These are phyloP conservation scores for Neolecta irregularis DNA, from an alignment of 1,139 yeast genomes.

Conservation along the genomic window DNA sequence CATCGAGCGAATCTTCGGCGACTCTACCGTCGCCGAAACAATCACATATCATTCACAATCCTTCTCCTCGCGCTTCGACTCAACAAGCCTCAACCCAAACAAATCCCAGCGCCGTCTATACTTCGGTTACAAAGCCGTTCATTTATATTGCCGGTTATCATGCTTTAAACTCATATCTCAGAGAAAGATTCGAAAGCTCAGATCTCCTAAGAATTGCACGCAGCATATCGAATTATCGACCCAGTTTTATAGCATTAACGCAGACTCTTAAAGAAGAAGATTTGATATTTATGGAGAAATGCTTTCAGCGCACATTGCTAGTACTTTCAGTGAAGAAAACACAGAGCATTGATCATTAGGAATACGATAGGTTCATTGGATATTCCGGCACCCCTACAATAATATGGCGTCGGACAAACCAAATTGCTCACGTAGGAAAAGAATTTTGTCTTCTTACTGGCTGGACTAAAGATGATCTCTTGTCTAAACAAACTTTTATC, in stretches of 20 bases:
- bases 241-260: conserved; percentile 84
- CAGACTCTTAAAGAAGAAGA: conserved; percentile 80
- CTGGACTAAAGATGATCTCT: conserved; percentile 58
- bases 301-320: conserved; percentile 77
- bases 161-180: conserved; percentile 56
- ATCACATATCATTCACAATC: conserved; percentile 10
- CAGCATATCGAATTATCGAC: conserved; percentile 78
- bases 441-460: conserved; percentile 86
- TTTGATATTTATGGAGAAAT: conserved; percentile 85
- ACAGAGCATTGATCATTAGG: no score
- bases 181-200: conserved; percentile 50
- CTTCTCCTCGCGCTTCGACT: conserved; percentile 11
- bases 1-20: conserved; percentile 11
- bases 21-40: conserved; percentile 4
- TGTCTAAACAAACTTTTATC: conserved; percentile 44
- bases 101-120: conserved; percentile 47
- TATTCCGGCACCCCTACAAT: conserved; percentile 87
- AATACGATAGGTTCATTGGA: conserved; percentile 70
- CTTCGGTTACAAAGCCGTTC: conserved; percentile 57
- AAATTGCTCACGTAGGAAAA: conserved; percentile 82
- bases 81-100: conserved; percentile 14
- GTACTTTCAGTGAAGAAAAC: no score
- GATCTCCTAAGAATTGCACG: conserved; percentile 73
- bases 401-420: conserved; percentile 92
- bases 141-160: conserved; percentile 87